Evolutionary conservation across 1,284 basidiomycete species (phyloP), one percentile per base, ranked within the genome.

Genomic region (Sphaerobolus stellatus): DNA sequence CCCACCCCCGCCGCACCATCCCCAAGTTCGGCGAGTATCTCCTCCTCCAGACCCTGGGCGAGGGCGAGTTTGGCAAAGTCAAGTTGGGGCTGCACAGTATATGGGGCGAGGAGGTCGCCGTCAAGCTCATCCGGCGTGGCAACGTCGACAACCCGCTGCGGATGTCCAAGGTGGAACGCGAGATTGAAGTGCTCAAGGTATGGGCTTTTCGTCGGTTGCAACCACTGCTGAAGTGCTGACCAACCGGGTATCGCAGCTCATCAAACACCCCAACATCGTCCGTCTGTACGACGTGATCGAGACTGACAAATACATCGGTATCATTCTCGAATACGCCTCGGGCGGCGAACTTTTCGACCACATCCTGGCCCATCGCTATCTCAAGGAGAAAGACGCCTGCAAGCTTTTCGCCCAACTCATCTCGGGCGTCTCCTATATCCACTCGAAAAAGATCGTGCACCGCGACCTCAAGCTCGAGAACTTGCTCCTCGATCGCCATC

Each of bases 401-500:
- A 94, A 92, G 68, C 86, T 99, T 41, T 99, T 99, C 71, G 92
- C 94, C 13, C 97, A 99, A 73, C 91, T 99, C 69, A 90, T 99
- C 65, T 98, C 94, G 5, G 97, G 96, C 59, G 97, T 99, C 38
- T 94, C 92, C 83, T 99, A 99, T 74, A 92, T 99, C 51, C 97
- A 99, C 75, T 87, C 93, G 72, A 98, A 98, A 79, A 95, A 98
- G 76, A 98, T 99, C 61, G 94, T 99, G 48, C 96, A 99, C 71
- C 94, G 96, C 57, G 97, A 99, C 74, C 86, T 99, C 69, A 99
- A 99, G 75, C 87, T 99, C 60, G 97, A 99, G 75, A 99, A 99
- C 68, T 77, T 99, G 16, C 84, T 99, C 45, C 86, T 99, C 54
- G 97, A 99, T 78, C 89, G 94, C 60, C 87, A 98, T 69, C 86